Conservation (phyloP, 75 land plant species). For the Gnetum montanum region DNA sequence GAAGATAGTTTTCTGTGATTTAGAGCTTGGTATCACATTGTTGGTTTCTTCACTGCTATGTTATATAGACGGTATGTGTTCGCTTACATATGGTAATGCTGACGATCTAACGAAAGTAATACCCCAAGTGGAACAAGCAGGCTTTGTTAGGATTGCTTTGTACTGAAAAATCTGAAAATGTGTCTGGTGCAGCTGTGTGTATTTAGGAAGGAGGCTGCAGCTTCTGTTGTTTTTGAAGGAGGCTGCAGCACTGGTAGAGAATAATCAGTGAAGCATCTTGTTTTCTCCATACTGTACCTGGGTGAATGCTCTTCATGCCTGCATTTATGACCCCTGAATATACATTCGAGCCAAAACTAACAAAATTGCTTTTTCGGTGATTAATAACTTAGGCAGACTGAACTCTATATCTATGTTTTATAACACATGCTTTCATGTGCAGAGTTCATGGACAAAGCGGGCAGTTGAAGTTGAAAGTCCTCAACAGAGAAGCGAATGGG, state of each 20-base stretch:
- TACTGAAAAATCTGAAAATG: neutral
- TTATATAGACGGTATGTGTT: too few relatives aligned
- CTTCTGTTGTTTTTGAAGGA: slow-evolving; percentile 3
- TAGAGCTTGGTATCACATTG: too few relatives aligned
- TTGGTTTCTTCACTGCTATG: too few relatives aligned
- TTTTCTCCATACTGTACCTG: neutral
- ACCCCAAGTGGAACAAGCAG: too few relatives aligned
- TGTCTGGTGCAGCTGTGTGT: neutral
- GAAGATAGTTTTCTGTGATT: too few relatives aligned
- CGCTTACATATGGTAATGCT: too few relatives aligned
- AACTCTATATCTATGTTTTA: neutral
- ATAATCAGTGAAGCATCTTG: neutral
- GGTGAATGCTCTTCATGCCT: neutral
- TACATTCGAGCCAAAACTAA: neutral
- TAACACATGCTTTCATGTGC: neutral
- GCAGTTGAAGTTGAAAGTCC: slow-evolving; percentile 57
- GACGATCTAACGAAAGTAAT: too few relatives aligned
- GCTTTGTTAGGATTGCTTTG: too few relatives aligned
- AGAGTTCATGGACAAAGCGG: slow-evolving; percentile 81
- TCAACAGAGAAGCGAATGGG: slow-evolving; percentile 16
- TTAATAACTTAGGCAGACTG: too few relatives aligned
- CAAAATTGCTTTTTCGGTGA: neutral
- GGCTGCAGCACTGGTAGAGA: neutral
- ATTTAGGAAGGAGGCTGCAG: slow-evolving; percentile 8
- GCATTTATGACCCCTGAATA: neutral